Percentiles rank a stretch among this genome's conserved stretches.
Conservation (phyloP, 116 monocot species). For the Cymodocea nodosa region DNA sequence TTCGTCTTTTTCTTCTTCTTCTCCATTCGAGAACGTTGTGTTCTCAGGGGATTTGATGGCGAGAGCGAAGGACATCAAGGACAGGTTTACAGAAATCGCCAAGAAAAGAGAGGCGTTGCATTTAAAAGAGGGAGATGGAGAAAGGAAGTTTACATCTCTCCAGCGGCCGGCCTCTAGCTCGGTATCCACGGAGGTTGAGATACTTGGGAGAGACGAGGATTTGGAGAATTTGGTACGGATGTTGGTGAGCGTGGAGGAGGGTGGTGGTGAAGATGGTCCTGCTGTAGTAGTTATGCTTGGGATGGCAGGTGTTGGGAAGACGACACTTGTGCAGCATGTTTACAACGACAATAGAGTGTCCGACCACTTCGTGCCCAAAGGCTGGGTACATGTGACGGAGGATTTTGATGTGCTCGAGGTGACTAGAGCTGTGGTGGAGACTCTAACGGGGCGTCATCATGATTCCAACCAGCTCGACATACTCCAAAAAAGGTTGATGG, state of each 20-base stretch:
- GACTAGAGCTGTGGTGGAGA: not conserved
- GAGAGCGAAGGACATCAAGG: not conserved
- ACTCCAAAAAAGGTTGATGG: not conserved
- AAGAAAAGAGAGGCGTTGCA: slow-evolving; percentile 1
- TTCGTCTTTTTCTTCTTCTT: too few species aligned
- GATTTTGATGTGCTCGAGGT: slow-evolving; percentile 4
- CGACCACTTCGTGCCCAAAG: not conserved
- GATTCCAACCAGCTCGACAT: not conserved
- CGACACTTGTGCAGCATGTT: slow-evolving; percentile 7
- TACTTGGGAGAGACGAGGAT: not conserved
- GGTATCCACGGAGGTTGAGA: too few species aligned
- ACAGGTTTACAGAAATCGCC: slow-evolving; percentile 13
- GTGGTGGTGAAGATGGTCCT: not conserved
- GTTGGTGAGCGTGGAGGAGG: not conserved
- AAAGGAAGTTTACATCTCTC: not conserved
- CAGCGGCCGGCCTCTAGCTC: too few species aligned
- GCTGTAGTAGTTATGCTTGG: slow-evolving; percentile 13
- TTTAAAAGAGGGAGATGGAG: slow-evolving; percentile 12
- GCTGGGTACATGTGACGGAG: slow-evolving; percentile 11
- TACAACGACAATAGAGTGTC: slow-evolving; percentile 2
- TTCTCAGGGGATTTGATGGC: too few species aligned
- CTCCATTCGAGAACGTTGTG: too few species aligned
- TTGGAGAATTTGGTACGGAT: not conserved
- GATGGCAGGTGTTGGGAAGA: slow-evolving; percentile 16
- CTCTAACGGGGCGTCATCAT: not conserved